Base-by-base conservation (phyloP, 139 green algal species). In the Chlamydomonas schloesseri region DNA sequence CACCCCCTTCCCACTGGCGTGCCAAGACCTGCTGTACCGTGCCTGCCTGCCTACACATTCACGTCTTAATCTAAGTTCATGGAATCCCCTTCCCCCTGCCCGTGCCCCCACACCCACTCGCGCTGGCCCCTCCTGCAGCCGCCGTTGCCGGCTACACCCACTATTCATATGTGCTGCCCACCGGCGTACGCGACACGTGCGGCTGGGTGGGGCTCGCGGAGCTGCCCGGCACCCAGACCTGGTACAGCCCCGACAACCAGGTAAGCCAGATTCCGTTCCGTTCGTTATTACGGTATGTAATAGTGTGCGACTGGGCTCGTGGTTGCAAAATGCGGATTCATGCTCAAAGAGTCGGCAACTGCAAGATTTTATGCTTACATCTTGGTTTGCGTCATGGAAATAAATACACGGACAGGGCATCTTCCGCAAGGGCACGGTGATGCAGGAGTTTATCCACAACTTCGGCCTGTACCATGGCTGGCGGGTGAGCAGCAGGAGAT, bases 391-490 rank as follows among this genome's bases (percentile, higher is more conserved):
- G n/a, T n/a, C n/a, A n/a, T n/a, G n/a, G n/a, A n/a, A n/a, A n/a
- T n/a, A n/a, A n/a, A n/a, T n/a, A n/a, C n/a, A n/a, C n/a, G n/a
- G n/a, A 6, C 58, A 73, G 76, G 76, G 58, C 37, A 46, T 58
- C 13, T 83, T 83, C 36, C 34, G 50, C 58, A 83, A 72, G 76
- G 76, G 58, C 58, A 71, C 34, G 8, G 24, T 73, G 23, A 21
- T 73, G 33, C 76, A 83, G 76, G 58, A 83, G 60, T 34, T 23
- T 1, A 28, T 83, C 15, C 76, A 83, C 60, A 83, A 83, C 60
- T 83, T 73, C 18, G 76, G 76, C 26, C 57, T 83, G 34, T 83
- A 83, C 34, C 76, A 83, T 60, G 73, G 73, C 42, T 78, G 71
- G 71, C 33, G 42, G 42, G 55, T 62, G 55, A 62, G 55, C 10